Evolutionary conservation across 225 moss, liverwort and hornwort genomes (phyloP).

Genomic region (Marchantia polymorpha): DNA sequence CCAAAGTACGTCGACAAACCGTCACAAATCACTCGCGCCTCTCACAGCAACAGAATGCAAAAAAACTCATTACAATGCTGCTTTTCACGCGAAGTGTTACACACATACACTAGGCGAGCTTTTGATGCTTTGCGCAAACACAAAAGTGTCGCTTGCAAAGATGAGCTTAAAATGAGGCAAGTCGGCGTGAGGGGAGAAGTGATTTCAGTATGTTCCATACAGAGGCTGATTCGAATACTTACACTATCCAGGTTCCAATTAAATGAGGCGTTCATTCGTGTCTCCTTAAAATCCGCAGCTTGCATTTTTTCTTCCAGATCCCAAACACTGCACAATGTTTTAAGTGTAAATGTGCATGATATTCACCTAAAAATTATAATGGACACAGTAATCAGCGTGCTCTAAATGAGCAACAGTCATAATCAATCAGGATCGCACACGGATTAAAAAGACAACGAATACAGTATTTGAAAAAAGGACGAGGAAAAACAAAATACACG

Average conservation of each 20-base stretch:
- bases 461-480: neutral
- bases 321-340: slow-evolving; percentile 59
- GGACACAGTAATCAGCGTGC: too few species aligned
- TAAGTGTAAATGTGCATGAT: neutral
- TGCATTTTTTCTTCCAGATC: slow-evolving; percentile 56
- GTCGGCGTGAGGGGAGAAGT: neutral
- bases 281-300: slow-evolving; percentile 69
- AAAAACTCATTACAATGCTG: too few species aligned
- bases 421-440: neutral
- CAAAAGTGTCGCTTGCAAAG: neutral
- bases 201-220: too few species aligned
- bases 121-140: neutral
- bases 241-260: slow-evolving; percentile 77
- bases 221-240: slow-evolving; percentile 24
- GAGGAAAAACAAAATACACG: neutral
- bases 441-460: neutral
- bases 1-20: too few species aligned
- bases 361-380: too few species aligned
- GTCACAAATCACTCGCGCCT: too few species aligned
- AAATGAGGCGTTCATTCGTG: slow-evolving; percentile 65
- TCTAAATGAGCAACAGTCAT: neutral
- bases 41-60: too few species aligned
- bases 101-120: too few species aligned
- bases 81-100: too few species aligned
- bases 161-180: neutral